These are phyloP conservation scores for Monilinia laxa DNA, from an alignment of 2,329 filamentous ascomycete species.

Conservation along the genomic window DNA sequence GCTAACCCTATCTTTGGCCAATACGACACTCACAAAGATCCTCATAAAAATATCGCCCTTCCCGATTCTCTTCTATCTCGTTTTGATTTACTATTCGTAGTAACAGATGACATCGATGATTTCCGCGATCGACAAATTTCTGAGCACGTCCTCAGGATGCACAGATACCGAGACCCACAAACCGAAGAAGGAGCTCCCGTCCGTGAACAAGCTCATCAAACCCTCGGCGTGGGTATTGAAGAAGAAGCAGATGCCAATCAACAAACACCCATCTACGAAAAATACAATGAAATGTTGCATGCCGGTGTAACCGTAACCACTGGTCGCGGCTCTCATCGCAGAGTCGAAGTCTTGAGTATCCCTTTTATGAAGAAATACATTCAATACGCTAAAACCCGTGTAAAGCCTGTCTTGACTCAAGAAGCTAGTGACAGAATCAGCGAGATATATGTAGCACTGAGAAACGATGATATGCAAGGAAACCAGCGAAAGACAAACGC, in stretches of 20 bases:
- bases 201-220: constrained; percentile 80
- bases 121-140: constrained; percentile 86
- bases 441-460: constrained; percentile 83
- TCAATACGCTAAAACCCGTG: constrained; percentile 90
- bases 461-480: constrained; percentile 93
- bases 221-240: constrained; percentile 82
- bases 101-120: constrained; percentile 98
- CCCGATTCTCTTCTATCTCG: constrained; percentile 94
- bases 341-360: constrained; percentile 87
- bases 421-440: constrained; percentile 91
- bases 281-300: constrained; percentile 94
- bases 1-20: constrained; percentile 98
- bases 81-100: constrained; percentile 97
- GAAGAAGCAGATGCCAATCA: constrained; percentile 69
- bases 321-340: constrained; percentile 71
- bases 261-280: constrained; percentile 89
- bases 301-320: constrained; percentile 79
- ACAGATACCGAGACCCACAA: constrained; percentile 87
- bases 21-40: constrained; percentile 97
- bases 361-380: constrained; percentile 99
- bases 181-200: constrained; percentile 94
- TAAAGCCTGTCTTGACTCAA: constrained; percentile 87
- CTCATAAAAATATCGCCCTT: constrained; percentile 96
- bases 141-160: constrained; percentile 96
- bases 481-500: constrained; percentile 92